Evolutionary conservation across 257 asterid species (phyloP).

Genomic region (Nicotiana tabacum): DNA sequence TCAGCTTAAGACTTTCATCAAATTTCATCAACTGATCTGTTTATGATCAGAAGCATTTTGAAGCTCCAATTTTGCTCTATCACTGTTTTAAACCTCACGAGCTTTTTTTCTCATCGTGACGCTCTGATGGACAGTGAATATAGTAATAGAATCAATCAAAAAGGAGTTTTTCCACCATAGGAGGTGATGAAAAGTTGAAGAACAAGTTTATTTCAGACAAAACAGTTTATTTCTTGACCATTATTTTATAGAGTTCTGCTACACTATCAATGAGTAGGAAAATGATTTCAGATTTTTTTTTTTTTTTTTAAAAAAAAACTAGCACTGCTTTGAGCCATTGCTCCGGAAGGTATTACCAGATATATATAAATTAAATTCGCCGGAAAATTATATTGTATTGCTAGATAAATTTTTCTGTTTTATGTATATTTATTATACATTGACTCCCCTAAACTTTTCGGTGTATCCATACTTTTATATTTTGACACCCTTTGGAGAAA

Average conservation of each 20-base stretch:
- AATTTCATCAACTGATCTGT: slow-evolving; percentile 12
- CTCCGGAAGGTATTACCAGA: background rate
- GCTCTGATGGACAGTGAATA: slow-evolving; percentile 27
- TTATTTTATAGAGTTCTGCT: background rate
- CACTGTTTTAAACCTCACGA: slow-evolving; percentile 34
- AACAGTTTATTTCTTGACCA: background rate
- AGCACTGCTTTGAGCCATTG: background rate
- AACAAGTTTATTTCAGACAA: background rate
- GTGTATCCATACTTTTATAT: no score
- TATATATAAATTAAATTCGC: background rate
- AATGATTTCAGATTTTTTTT: background rate
- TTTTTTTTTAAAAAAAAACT: background rate
- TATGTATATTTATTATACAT: no score
- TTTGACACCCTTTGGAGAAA: no score
- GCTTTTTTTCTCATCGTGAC: slow-evolving; percentile 20
- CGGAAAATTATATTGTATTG: no score
- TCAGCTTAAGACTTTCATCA: slow-evolving; percentile 1
- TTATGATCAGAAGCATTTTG: slow-evolving; percentile 21
- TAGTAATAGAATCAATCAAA: background rate
- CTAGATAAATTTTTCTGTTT: no score
- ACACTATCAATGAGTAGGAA: background rate
- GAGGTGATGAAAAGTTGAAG: background rate
- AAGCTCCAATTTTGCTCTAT: slow-evolving; percentile 20
- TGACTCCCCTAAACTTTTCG: no score
- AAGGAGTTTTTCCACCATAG: background rate